Percentiles rank a stretch among this genome's conserved stretches.
Conservation (phyloP, 139 green algal genomes). For the Chlamydomonas incerta region DNA sequence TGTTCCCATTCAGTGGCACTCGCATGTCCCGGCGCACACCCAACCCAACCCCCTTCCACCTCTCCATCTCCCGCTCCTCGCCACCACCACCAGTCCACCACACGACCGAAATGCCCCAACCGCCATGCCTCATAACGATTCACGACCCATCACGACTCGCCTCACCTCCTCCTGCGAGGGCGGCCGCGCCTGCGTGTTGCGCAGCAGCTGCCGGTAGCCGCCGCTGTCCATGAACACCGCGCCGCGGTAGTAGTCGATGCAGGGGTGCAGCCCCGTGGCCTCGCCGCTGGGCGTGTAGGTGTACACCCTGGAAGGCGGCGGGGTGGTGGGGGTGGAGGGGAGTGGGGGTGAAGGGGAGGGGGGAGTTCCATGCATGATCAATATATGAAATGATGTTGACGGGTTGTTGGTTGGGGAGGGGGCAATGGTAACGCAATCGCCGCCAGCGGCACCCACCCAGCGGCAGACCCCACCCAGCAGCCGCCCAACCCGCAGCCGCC, state of each 20-base stretch:
- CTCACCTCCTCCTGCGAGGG: conserved; percentile 41
- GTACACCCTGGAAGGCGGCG: conserved; percentile 44
- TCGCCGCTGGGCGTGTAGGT: conserved; percentile 45
- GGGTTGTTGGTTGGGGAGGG: no score
- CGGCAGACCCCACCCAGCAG: background rate
- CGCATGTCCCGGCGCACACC: no score
- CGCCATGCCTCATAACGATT: background rate
- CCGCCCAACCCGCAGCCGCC: background rate
- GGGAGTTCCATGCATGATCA: no score
- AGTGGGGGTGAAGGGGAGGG: no score
- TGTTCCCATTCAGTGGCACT: no score
- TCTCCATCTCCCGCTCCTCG: no score
- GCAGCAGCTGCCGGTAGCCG: conserved; percentile 54
- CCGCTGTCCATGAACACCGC: conserved; percentile 78
- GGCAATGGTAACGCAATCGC: no score
- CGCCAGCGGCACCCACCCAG: background rate
- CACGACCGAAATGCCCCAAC: no score
- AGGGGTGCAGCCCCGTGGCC: conserved; percentile 61
- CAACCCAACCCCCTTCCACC: no score
- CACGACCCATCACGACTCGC: background rate
- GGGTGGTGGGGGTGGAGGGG: background rate
- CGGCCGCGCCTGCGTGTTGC: conserved; percentile 18
- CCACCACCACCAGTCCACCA: background rate
- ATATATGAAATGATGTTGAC: no score
- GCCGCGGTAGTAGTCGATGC: conserved; percentile 72